Base-by-base conservation (phyloP, 768 basidiomycete genomes). In the Tulasnella calospora region DNA sequence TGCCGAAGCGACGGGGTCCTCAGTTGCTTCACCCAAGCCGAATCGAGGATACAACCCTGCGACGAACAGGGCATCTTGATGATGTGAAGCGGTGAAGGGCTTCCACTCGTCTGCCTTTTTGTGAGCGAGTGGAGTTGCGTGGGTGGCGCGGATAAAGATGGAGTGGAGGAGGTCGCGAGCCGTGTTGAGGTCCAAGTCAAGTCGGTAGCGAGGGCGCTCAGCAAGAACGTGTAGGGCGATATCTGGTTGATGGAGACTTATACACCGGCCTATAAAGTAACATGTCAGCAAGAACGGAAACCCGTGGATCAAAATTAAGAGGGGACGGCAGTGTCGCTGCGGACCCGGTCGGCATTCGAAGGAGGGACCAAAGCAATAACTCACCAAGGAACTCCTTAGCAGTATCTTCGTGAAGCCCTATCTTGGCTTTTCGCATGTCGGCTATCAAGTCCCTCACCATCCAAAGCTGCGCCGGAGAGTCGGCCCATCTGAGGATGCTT, bases 101-200 rank as follows among this genome's bases (percentile, higher is more conserved):
- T 78, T 71, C 27, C 71, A 44, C 8, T 47, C 44, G 17, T 35
- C 77, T 21, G 40, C 70, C 46, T n/a, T 67, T 40, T 44, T 15
- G n/a, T 27, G 10, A 57, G 47, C 47, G 30, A 36, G 38, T 1
- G 75, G 51, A 38, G 75, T 40, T 10, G 55, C 47, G 17, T 0
- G 21, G 46, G 44, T 33, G 38, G 40, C 77, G 35, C 70, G 77
- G 44, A 73, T 35, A 27, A 46, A 73, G 44, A 78, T 78, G 12
- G 77, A 44, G 46, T 73, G 77, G 3, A 78, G 67, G 70, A 78
- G 41, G 46, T 73, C 71, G 41, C 77, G 67, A 21, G 77, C 77
- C 35, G 70, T 44, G 38, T 71, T 72, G 35, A 78, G 38, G 70
- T 78, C 75, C 35, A 78, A 36, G 46, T 78, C 77, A 23, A 78